Evolutionary conservation across 352 stramenopile genomes (phyloP).

Genomic region (Phytophthora pseudosyringae): DNA sequence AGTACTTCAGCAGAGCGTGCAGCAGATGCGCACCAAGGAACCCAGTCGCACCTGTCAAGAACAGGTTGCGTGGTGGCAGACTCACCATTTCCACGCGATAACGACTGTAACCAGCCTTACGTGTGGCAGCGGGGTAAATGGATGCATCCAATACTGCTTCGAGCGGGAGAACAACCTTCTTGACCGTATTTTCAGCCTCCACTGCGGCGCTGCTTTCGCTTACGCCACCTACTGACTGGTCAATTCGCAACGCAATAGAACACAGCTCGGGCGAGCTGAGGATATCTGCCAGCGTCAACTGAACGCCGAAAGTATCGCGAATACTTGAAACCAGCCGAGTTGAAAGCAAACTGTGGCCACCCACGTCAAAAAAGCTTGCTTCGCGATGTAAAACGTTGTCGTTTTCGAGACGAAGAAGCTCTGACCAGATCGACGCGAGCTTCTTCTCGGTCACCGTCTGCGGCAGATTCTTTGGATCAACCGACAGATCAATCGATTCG

Average conservation of each 20-base stretch:
- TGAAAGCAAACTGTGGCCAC: constrained; percentile 80
- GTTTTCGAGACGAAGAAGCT: constrained; percentile 70
- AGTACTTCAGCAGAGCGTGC: constrained; percentile 75
- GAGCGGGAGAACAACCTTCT: constrained; percentile 66
- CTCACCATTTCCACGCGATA: constrained; percentile 82
- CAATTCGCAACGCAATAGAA: constrained; percentile 64
- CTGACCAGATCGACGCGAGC: constrained; percentile 68
- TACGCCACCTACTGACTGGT: constrained; percentile 33
- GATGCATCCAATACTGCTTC: constrained; percentile 71
- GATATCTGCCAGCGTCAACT: constrained; percentile 81
- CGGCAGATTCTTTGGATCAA: constrained; percentile 46
- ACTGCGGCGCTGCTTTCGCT: constrained; percentile 2
- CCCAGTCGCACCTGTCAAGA: constrained; percentile 92
- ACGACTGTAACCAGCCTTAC: constrained; percentile 79
- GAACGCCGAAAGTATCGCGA: constrained; percentile 62
- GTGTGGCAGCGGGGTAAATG: constrained; percentile 76
- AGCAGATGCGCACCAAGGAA: constrained; percentile 91
- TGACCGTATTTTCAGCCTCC: constrained; percentile 18
- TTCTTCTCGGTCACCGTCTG: constrained; percentile 68
- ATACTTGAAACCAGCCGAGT: constrained; percentile 79
- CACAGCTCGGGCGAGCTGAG: constrained; percentile 63
- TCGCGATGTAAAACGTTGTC: constrained; percentile 60
- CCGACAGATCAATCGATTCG: constrained; percentile 76
- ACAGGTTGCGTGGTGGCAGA: constrained; percentile 74
- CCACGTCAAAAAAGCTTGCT: constrained; percentile 83